Conservation (phyloP, 345 rosid species). For the Draba incana region DNA sequence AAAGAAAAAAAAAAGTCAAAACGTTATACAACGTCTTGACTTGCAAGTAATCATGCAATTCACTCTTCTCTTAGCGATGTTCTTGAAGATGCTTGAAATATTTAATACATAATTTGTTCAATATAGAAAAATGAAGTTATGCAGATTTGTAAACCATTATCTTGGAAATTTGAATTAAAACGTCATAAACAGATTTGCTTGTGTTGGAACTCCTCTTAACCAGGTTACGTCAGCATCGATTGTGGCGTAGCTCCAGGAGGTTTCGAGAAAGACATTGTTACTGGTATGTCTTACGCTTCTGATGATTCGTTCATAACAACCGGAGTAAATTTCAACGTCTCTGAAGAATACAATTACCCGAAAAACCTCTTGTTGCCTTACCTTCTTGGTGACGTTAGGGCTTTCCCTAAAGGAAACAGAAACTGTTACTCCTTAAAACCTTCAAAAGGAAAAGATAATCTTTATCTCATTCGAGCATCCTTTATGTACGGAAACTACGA, state of each 20-base stretch:
- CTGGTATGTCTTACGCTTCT: slow-evolving; percentile 38
- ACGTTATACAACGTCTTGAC: background rate
- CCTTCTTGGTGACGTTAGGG: slow-evolving; percentile 27
- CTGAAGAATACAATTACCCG: slow-evolving; percentile 11
- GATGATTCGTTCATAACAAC: slow-evolving; percentile 45
- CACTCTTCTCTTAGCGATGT: background rate
- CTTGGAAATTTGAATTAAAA: no score
- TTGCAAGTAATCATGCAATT: background rate
- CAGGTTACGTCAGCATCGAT: slow-evolving; percentile 56
- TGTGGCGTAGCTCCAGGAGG: slow-evolving; percentile 36
- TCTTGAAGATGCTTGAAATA: background rate
- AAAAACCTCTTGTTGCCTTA: slow-evolving; percentile 1
- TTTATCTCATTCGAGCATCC: no score
- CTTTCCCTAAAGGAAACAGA: slow-evolving; percentile 49
- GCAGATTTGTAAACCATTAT: no score
- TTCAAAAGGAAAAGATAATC: no score
- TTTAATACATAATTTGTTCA: no score
- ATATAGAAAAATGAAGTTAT: no score
- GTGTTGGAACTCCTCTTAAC: slow-evolving; percentile 4
- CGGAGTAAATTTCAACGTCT: slow-evolving; percentile 32
- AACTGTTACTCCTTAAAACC: slow-evolving; percentile 56
- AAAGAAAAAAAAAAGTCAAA: background rate
- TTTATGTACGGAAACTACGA: no score
- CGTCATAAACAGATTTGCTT: background rate
- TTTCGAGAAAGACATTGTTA: background rate